Evolutionary conservation across 176 grass and related monocot species (phyloP).

Genomic region (Cocos nucifera): DNA sequence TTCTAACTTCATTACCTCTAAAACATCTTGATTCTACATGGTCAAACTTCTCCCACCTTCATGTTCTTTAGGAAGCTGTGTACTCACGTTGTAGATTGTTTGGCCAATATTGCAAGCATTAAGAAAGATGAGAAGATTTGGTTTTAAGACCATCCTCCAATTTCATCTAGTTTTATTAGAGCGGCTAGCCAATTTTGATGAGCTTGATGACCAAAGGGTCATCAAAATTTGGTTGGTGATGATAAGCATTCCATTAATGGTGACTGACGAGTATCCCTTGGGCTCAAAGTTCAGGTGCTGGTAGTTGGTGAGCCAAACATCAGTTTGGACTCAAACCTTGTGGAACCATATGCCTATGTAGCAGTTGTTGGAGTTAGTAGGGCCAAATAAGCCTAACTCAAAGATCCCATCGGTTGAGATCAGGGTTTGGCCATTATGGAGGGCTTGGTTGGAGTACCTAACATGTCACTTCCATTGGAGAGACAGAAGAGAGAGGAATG

Average conservation of each 20-base stretch:
- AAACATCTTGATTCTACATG: too few relatives aligned
- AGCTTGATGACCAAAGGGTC: neutral
- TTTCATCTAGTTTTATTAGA: too few relatives aligned
- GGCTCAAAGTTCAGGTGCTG: neutral
- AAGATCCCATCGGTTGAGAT: neutral
- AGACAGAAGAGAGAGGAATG: neutral
- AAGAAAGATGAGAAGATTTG: too few relatives aligned
- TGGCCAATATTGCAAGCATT: too few relatives aligned
- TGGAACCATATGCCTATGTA: too few relatives aligned
- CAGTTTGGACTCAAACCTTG: slow-evolving; percentile 32
- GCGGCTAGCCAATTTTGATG: too few relatives aligned
- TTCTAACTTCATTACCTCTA: too few relatives aligned
- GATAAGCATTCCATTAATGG: neutral
- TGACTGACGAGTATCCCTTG: neutral
- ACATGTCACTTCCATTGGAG: neutral
- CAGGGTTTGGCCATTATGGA: neutral
- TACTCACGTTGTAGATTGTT: too few relatives aligned
- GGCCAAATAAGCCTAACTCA: slow-evolving; percentile 10
- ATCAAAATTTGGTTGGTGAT: neutral
- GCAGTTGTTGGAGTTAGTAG: neutral
- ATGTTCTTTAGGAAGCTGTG: too few relatives aligned
- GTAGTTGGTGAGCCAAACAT: slow-evolving; percentile 6
- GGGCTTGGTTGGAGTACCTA: neutral
- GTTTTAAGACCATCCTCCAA: too few relatives aligned
- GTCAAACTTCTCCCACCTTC: too few relatives aligned